phyloP scores from a whole-genome alignment of 2,329 filamentous ascomycete species.

The Acrodontium crateriforme region DNA sequence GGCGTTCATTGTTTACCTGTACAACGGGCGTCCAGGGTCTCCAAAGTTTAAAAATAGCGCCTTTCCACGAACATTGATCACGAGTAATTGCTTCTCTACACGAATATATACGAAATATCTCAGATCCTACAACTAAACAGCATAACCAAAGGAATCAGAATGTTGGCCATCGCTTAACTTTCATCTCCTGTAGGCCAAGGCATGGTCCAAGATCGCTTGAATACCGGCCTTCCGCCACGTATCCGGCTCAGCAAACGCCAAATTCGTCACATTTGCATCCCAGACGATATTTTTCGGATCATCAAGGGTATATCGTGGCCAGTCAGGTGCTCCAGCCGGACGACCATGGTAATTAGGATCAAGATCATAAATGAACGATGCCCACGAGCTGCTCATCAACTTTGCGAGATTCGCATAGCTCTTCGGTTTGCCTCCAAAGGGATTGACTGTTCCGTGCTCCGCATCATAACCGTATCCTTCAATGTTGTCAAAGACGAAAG shows the following conservation, averaged over 20 bases:
- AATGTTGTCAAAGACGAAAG: conserved; percentile 32
- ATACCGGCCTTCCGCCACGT: conserved; percentile 33
- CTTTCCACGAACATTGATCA: no score
- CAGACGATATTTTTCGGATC: conserved; percentile 31
- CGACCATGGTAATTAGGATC: conserved; percentile 24
- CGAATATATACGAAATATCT: no score
- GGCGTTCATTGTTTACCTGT: no score
- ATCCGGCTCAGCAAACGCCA: conserved; percentile 27
- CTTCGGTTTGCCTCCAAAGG: conserved; percentile 23
- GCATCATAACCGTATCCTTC: conserved; percentile 28
- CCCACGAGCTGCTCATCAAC: conserved; percentile 33
- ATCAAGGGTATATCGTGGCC: conserved; percentile 27
- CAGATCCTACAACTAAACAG: no score
- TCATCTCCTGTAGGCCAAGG: conserved; percentile 10
- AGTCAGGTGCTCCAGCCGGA: conserved; percentile 13
- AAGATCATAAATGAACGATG: conserved; percentile 29
- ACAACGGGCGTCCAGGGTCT: no score
- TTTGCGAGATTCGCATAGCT: conserved; percentile 26
- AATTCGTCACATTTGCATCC: conserved; percentile 28
- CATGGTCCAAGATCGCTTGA: conserved; percentile 25
- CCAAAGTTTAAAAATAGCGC: no score
- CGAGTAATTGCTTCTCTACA: no score
- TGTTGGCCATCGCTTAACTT: no score
- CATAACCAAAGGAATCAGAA: no score
- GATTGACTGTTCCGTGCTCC: conserved; percentile 18